Evolutionary conservation across 2,329 filamentous ascomycete species (phyloP), one percentile per base, ranked within the genome.

Genomic region (Fusarium sp.): DNA sequence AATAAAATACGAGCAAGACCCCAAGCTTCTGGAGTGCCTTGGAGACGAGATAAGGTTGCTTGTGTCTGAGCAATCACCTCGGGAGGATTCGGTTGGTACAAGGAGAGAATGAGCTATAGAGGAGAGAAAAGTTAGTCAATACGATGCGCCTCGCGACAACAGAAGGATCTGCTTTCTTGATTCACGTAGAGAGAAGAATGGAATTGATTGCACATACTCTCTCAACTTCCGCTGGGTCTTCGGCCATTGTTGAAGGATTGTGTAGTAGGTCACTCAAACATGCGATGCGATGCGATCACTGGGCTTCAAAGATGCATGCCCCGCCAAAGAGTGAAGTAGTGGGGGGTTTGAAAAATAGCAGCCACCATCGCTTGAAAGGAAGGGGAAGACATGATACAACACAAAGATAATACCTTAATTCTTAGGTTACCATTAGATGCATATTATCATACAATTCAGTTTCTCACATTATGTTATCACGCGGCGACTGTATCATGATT

Each of bases 11-110:
- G 91, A 23, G 94, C 94, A 48, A 98, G 86, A 60, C 92, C 87
- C 96, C 96, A 99, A 59, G 94, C 95, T 76, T 93, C 87, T 4
- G 91, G 85, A 5, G 93, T 93, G 73, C 90, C 90, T 78, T 98
- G 96, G 20, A 98, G 84, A 30, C 86, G 85, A 69, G 96, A 93
- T 17, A 99, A 85, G 17, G 91, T 89, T 61, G 92, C 90, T 78
- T 98, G 93, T 50, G 86, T 86, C 23, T 80, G 81, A 14, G 83
- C 79, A 55, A 89, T 85, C 23, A 79, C 80, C 37, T 84, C 81
- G 42, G 86, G 84, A 1, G 83, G 62, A 37, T 85, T 86, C 35
- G 86, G 86, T 62, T 85, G 80, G 73, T 90, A 90, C 9, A 90
- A 81, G 13, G 85, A 83, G 63, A 85, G 78, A 48, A 90, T 85